These are phyloP conservation scores for Phytophthora colocasiae DNA, from an alignment of 352 stramenopile species.

Conservation along the genomic window DNA sequence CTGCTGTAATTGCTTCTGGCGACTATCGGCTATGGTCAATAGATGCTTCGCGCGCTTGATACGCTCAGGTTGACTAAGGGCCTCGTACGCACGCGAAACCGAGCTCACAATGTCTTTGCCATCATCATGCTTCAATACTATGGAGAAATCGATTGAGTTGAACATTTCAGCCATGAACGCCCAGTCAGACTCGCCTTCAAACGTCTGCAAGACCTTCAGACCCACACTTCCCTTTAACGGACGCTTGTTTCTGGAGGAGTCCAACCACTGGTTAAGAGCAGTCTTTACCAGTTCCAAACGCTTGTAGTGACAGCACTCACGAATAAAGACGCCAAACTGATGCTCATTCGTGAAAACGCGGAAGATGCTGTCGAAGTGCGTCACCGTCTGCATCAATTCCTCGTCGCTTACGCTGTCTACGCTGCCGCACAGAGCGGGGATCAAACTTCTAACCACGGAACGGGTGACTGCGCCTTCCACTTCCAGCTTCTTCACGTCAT, in stretches of 20 bases:
- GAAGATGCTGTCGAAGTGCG: slow-evolving; percentile 44
- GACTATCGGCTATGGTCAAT: slow-evolving; percentile 11
- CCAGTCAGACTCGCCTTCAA: slow-evolving; percentile 41
- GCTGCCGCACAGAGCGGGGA: slow-evolving; percentile 46
- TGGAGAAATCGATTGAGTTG: slow-evolving; percentile 39
- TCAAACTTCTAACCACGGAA: slow-evolving; percentile 44
- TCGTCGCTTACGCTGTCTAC: slow-evolving; percentile 45
- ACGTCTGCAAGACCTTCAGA: slow-evolving; percentile 32
- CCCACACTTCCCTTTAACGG: slow-evolving; percentile 38
- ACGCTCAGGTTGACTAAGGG: slow-evolving; percentile 34
- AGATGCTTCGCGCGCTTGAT: slow-evolving; percentile 29
- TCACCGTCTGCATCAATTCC: slow-evolving; percentile 40
- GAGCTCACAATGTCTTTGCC: slow-evolving; percentile 31
- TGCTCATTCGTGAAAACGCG: slow-evolving; percentile 41
- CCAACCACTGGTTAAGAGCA: slow-evolving; percentile 41
- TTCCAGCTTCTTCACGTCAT: slow-evolving; percentile 42
- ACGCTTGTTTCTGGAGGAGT: slow-evolving; percentile 21
- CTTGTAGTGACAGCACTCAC: slow-evolving; percentile 46
- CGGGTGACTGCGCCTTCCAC: slow-evolving; percentile 41
- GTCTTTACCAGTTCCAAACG: slow-evolving; percentile 39
- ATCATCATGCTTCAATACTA: slow-evolving; percentile 28
- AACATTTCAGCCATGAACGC: slow-evolving; percentile 45
- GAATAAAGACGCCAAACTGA: slow-evolving; percentile 48
- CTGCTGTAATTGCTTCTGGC: slow-evolving; percentile 30
- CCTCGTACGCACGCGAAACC: slow-evolving; percentile 42